Base-by-base conservation (phyloP, 2,329 filamentous ascomycete genomes). In the Aspergillus fijiensis region DNA sequence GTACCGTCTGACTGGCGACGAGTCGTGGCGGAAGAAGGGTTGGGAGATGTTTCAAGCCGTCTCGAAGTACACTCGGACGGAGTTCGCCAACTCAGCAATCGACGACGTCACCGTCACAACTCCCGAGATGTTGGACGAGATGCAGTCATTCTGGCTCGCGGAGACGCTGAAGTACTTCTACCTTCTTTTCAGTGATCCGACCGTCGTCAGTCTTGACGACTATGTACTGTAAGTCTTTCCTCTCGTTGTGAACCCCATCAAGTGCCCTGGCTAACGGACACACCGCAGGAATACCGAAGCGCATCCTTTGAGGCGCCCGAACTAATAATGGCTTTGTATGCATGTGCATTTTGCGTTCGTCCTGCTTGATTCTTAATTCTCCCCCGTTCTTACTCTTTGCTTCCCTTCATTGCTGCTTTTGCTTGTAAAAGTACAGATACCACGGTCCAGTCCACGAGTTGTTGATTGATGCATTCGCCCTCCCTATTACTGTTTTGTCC, bases 61-160 rank as follows among this genome's bases (percentile, higher is more conserved):
- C 35, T 79, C 85, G 59, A 80, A 80, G 66, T 78, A 85, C 66
- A 90, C 89, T 12, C 80, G 81, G 27, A 86, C 88, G 0, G 76
- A 82, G 4, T 80, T 86, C 63, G 89, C 87, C 5, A 83, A 89
- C 66, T 86, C 87, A 1, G 86, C 86, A 33, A 82, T 92, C 58
- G 78, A 82, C 60, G 88, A 92, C 67, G 87, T 92, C 27, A 88
- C 84, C 48, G 77, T 78, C 49, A 74, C 77, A 60, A 74, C 69
- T 14, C 79, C 79, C 4, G 67, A 66, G 12, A 73, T 78, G 29
- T 67, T 81, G 59, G 86, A 90, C 69, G 83, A 82, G 55, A 90
- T 91, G 88, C 88, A 91, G 79, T 89, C 87, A 62, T 91, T 91
- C 72, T 91, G 89, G 88, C 79, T 89, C 42, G 78, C 77, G 5